A percentile compares a stretch with the other conserved stretches of the same genome.
phyloP scores from a whole-genome alignment of 1,139 yeast species.

The Nakaseomyces delphensis region DNA sequence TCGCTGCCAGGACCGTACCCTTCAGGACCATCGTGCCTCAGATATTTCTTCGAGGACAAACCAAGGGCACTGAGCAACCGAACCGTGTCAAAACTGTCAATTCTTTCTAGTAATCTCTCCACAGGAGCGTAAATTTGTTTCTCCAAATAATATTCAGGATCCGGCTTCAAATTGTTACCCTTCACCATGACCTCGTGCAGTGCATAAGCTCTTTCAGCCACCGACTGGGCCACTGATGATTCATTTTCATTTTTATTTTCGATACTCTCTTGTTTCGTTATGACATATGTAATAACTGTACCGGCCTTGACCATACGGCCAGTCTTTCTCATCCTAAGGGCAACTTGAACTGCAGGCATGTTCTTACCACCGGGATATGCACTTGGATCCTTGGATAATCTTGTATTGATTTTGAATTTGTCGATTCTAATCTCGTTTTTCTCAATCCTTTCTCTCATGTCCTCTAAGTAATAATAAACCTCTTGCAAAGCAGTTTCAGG shows the following conservation, averaged over 20 bases:
- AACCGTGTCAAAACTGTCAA: slow-evolving; percentile 79
- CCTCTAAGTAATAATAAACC: slow-evolving; percentile 65
- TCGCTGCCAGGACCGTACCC: slow-evolving; percentile 35
- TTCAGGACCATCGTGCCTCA: slow-evolving; percentile 39
- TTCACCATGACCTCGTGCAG: slow-evolving; percentile 58
- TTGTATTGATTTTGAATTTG: slow-evolving; percentile 66
- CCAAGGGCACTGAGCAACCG: slow-evolving; percentile 73
- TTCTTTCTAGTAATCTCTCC: slow-evolving; percentile 74
- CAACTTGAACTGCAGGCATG: slow-evolving; percentile 94
- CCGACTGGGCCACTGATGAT: slow-evolving; percentile 11
- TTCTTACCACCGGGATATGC: slow-evolving; percentile 69
- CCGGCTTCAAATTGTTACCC: slow-evolving; percentile 50
- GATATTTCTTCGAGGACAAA: slow-evolving; percentile 59
- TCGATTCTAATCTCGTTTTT: slow-evolving; percentile 53
- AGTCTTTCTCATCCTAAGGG: slow-evolving; percentile 62
- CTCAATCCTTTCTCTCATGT: slow-evolving; percentile 49
- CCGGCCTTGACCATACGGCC: slow-evolving; percentile 88
- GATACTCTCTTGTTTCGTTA: slow-evolving; percentile 39
- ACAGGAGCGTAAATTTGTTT: slow-evolving; percentile 89
- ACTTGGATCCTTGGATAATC: slow-evolving; percentile 63
- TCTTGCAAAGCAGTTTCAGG: slow-evolving; percentile 70
- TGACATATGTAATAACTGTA: slow-evolving; percentile 79
- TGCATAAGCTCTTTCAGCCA: slow-evolving; percentile 73
- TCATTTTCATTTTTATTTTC: slow-evolving; percentile 16
- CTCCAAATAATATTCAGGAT: slow-evolving; percentile 69